These are phyloP conservation scores for Endoconidiophora laricicola DNA, from an alignment of 2,329 filamentous ascomycete genomes.

Conservation along the genomic window DNA sequence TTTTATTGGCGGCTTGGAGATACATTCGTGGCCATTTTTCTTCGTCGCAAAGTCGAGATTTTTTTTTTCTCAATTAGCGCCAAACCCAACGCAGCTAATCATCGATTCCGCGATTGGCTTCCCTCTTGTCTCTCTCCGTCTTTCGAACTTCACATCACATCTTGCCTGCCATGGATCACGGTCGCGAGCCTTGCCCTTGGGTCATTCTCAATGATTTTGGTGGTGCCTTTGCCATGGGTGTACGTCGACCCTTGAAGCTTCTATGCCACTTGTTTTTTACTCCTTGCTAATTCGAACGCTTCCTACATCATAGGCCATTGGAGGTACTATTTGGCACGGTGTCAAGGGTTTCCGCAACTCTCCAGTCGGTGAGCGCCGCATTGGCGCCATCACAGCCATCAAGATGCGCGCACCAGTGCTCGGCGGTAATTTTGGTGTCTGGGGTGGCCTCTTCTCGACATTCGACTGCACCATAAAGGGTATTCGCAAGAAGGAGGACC, in stretches of 20 bases:
- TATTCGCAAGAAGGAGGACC: conserved; percentile 87
- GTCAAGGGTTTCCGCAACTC: conserved; percentile 88
- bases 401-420: conserved; percentile 93
- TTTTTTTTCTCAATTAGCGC: neutral
- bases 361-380: conserved; percentile 82
- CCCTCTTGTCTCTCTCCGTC: neutral
- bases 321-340: conserved; percentile 84
- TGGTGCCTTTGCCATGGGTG: conserved; percentile 91
- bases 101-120: neutral
- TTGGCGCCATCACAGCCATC: conserved; percentile 91
- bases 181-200: conserved; percentile 90
- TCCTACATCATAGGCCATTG: conserved; percentile 39
- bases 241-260: conserved; percentile 29
- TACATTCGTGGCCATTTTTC: too few species aligned
- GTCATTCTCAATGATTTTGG: conserved; percentile 95
- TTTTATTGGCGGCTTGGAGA: neutral
- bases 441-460: conserved; percentile 89
- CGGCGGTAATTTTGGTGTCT: conserved; percentile 94
- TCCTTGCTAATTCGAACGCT: conserved; percentile 14
- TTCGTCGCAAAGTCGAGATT: neutral
- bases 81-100: too few species aligned
- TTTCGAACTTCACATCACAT: conserved; percentile 1
- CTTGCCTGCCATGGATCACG: conserved; percentile 61
- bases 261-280: neutral
- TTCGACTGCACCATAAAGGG: conserved; percentile 97